These are phyloP conservation scores for Irpex sp. DNA, from an alignment of 1,284 basidiomycete species.

Conservation along the genomic window DNA sequence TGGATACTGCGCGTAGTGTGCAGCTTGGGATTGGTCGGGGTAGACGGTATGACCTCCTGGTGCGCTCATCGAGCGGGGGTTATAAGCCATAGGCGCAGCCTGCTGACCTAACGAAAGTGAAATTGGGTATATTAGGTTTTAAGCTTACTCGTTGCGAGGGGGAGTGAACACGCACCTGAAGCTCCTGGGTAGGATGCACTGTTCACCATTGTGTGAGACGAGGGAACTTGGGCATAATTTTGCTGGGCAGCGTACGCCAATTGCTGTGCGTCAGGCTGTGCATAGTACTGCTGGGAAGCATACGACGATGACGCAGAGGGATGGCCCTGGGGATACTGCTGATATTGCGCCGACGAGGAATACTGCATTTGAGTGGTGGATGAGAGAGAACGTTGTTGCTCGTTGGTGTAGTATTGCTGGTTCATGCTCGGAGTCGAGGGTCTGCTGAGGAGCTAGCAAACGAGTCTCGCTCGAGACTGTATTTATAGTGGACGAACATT, in stretches of 20 bases:
- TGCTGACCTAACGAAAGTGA: background rate
- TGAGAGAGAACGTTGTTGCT: background rate
- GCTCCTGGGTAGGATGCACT: slow-evolving; percentile 7
- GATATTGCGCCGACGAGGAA: background rate
- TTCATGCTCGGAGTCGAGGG: background rate
- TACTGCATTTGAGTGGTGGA: background rate
- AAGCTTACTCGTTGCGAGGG: background rate
- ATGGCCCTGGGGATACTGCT: background rate
- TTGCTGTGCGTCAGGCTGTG: background rate
- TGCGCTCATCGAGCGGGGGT: background rate
- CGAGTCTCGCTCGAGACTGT: background rate
- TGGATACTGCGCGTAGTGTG: background rate
- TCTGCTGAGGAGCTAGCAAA: background rate
- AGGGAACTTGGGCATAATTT: background rate
- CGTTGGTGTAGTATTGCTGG: background rate
- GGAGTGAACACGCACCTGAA: background rate
- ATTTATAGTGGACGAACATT: background rate
- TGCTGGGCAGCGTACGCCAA: background rate
- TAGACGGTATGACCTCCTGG: background rate
- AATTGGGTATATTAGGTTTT: background rate
- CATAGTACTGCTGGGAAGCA: background rate
- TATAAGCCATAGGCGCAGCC: background rate
- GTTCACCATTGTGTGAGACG: background rate
- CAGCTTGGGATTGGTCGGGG: background rate
- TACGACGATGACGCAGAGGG: background rate